These are phyloP conservation scores for Suillus discolor DNA, from an alignment of 768 basidiomycete genomes.

Conservation along the genomic window DNA sequence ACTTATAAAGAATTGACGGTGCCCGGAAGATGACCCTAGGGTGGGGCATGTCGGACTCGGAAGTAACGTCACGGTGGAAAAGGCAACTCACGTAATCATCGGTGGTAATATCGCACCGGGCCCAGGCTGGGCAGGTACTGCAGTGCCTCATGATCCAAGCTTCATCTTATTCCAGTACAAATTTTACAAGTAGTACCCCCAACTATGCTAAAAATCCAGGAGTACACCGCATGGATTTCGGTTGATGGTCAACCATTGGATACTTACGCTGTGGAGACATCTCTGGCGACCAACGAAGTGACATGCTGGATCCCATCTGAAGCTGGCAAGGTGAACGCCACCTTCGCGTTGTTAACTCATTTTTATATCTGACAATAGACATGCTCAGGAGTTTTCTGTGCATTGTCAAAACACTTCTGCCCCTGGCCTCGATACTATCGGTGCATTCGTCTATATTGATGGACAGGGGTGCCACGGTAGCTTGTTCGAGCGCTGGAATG, in stretches of 20 bases:
- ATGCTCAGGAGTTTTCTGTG: slow-evolving; percentile 28
- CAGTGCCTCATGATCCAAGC: slow-evolving; percentile 1
- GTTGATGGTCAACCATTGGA: slow-evolving; percentile 31
- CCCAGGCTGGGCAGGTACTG: background rate
- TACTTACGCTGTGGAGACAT: slow-evolving; percentile 26
- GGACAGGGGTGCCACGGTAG: slow-evolving; percentile 16
- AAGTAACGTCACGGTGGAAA: background rate
- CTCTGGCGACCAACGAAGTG: slow-evolving; percentile 17
- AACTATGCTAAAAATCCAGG: slow-evolving; percentile 25
- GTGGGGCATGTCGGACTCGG: background rate
- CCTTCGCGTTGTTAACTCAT: background rate
- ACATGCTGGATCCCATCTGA: slow-evolving; percentile 34
- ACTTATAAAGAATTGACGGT: slow-evolving; percentile 12
- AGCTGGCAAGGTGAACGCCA: slow-evolving; percentile 23
- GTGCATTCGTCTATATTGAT: slow-evolving; percentile 19
- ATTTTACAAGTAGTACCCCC: background rate
- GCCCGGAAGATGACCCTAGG: slow-evolving; percentile 5
- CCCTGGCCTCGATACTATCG: background rate
- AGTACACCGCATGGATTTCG: slow-evolving; percentile 29
- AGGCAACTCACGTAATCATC: slow-evolving; percentile 24
- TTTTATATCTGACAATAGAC: background rate
- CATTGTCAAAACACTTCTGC: slow-evolving; percentile 7
- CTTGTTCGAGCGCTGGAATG: slow-evolving; percentile 2
- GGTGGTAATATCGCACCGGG: background rate
- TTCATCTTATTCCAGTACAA: slow-evolving; percentile 2